Evolutionary conservation across 2,329 filamentous ascomycete species (phyloP), one percentile per base, ranked within the genome.

Genomic region (Diatrype stigma): DNA sequence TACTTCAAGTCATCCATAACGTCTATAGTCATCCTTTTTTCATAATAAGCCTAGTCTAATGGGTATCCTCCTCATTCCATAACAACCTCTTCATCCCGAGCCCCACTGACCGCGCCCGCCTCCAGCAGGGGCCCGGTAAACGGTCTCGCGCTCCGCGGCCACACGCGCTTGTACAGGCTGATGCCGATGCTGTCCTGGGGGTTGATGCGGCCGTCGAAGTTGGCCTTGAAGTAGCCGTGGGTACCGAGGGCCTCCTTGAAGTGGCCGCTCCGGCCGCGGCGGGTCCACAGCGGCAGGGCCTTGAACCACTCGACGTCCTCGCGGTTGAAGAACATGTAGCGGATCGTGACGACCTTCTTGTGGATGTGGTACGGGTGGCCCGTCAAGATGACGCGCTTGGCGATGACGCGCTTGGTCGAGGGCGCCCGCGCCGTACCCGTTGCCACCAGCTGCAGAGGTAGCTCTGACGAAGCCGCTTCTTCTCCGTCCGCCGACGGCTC

Each of bases 181-280:
- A 97, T 88, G 46, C 90, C 94, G 45, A 99, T 85, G 3, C 91
- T 86, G 72, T 99, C 94, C 73, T 96, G 89, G 1, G 94, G 92
- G 70, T 96, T 97, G 69, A 99, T 93, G 67, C 88, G 89, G 12
- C 86, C 90, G 68, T 99, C 95, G 73, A 99, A 99, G 2, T 88
- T 96, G 12, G 94, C 94, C 79, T 99, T 99, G 81, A 97, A 97
- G 75, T 99, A 99, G n/a, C 94, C 94, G 70, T 99, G 94, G 34
- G 94, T 99, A 62, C 94, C 94, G 46, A 99, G 74, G 51, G 87
- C 81, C 76, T 99, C 94, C 77, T 96, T 96, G 76, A 99, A 84
- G 69, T 86, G 96, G 8, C 94, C 94, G 59, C 84, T 89, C 55
- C 94, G 79, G 6, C 94, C 94, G 28, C 93, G 76, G 74, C 84